phyloP scores from a whole-genome alignment of 2,329 filamentous ascomycete species.

The Cladosporium sp. region DNA sequence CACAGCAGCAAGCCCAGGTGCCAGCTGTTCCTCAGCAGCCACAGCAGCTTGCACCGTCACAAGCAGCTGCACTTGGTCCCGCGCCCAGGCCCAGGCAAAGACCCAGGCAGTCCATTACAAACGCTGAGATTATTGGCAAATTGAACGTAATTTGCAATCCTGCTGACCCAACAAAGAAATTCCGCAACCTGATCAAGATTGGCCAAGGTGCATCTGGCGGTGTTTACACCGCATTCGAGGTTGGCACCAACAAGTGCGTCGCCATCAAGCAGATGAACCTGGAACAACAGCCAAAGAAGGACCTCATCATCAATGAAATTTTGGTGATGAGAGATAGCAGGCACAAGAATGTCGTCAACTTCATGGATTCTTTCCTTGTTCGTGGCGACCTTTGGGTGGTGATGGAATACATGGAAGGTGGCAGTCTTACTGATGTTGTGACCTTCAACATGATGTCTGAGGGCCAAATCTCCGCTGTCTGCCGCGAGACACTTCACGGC shows the following conservation, averaged over 20 bases:
- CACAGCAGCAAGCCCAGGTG: slow-evolving; percentile 42
- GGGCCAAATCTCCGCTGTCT: slow-evolving; percentile 94
- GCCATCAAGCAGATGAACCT: slow-evolving; percentile 99
- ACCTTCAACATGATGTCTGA: slow-evolving; percentile 99
- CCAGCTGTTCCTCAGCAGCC: slow-evolving; percentile 38
- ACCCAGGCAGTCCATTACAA: slow-evolving; percentile 68
- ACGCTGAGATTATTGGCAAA: slow-evolving; percentile 77
- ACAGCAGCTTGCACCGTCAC: slow-evolving; percentile 45
- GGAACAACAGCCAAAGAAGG: slow-evolving; percentile 98
- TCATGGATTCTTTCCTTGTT: slow-evolving; percentile 94
- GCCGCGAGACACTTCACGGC: slow-evolving; percentile 86
- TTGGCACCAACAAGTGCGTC: slow-evolving; percentile 80
- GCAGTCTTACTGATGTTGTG: slow-evolving; percentile 95
- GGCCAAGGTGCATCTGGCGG: slow-evolving; percentile 96
- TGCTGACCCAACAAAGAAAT: slow-evolving; percentile 85
- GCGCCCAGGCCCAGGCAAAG: slow-evolving; percentile 73
- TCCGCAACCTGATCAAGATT: slow-evolving; percentile 88
- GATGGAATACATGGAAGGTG: slow-evolving; percentile 99
- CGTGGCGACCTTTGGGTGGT: slow-evolving; percentile 94
- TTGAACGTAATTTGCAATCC: slow-evolving; percentile 88
- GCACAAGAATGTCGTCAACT: slow-evolving; percentile 98
- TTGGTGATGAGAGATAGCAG: slow-evolving; percentile 99
- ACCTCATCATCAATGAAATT: slow-evolving; percentile 98
- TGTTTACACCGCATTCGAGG: slow-evolving; percentile 88
- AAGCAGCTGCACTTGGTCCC: slow-evolving; percentile 53